Percentiles rank a stretch among this genome's conserved stretches.
phyloP scores from a whole-genome alignment of 176 grass and related monocot species.

The Carex parvula region DNA sequence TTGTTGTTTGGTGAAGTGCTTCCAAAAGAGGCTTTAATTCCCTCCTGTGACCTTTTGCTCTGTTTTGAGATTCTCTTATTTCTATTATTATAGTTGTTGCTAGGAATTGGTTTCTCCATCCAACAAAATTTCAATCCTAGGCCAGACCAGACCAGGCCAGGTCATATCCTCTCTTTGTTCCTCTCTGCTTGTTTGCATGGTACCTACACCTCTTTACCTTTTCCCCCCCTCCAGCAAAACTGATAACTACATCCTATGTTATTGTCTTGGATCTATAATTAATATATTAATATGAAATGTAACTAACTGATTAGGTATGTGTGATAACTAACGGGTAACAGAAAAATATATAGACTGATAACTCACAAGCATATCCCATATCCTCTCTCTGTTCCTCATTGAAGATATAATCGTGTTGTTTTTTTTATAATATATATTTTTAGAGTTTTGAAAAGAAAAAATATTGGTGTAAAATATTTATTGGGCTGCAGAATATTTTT shows the following conservation, averaged over 20 bases:
- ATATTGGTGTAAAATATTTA: too few species aligned
- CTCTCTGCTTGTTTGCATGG: constrained; percentile 1
- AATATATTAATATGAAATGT: not conserved
- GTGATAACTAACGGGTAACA: not conserved
- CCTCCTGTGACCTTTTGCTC: not conserved
- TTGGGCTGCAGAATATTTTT: too few species aligned
- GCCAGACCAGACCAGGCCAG: not conserved
- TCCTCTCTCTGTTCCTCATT: too few species aligned
- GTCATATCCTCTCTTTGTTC: not conserved
- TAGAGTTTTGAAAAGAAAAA: not conserved
- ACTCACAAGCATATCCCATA: too few species aligned
- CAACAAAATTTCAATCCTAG: not conserved
- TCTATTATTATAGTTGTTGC: not conserved
- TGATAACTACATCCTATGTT: not conserved
- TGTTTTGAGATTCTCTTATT: not conserved
- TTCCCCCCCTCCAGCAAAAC: not conserved
- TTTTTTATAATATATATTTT: not conserved
- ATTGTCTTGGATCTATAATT: not conserved
- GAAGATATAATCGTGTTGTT: not conserved
- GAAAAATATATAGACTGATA: too few species aligned
- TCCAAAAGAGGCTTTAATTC: not conserved
- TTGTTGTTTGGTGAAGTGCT: not conserved
- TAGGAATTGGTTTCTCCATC: not conserved
- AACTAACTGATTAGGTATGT: not conserved
- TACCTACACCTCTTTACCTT: not conserved